Conservation (phyloP, 2,329 filamentous ascomycete species). For the Trichoderma brevicompactum region DNA sequence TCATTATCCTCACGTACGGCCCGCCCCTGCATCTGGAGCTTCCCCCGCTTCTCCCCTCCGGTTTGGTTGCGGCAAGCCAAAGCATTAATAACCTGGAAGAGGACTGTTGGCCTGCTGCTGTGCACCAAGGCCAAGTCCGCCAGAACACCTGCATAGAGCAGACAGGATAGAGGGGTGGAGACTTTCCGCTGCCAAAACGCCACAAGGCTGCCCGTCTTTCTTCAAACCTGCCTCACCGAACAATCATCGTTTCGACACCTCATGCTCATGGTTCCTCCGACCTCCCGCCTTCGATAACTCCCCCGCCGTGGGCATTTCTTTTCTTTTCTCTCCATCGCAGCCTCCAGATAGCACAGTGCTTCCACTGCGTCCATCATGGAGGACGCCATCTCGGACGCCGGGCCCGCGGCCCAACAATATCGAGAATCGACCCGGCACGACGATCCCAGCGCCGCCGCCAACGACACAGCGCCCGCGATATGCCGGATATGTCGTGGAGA, state of each 20-base stretch:
- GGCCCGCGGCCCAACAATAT: slow-evolving; percentile 29
- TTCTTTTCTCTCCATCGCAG: slow-evolving; percentile 3
- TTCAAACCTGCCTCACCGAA: neutral
- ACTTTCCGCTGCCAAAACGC: slow-evolving; percentile 1
- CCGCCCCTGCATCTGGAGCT: neutral
- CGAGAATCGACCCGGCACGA: slow-evolving; percentile 18
- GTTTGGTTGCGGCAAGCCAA: neutral
- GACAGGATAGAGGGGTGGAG: slow-evolving; percentile 17
- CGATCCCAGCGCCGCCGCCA: slow-evolving; percentile 27
- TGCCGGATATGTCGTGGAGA: slow-evolving; percentile 97
- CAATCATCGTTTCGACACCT: neutral
- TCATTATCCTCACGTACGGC: neutral
- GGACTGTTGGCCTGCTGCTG: neutral
- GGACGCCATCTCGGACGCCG: slow-evolving; percentile 18
- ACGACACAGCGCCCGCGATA: slow-evolving; percentile 64
- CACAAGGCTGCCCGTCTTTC: neutral
- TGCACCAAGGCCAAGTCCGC: neutral
- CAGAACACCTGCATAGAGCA: too few species aligned
- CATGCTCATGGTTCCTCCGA: slow-evolving; percentile 31
- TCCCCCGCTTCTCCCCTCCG: neutral
- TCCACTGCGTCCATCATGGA: slow-evolving; percentile 19
- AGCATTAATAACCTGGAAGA: neutral
- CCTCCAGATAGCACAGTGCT: slow-evolving; percentile 6
- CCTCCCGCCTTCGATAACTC: slow-evolving; percentile 21
- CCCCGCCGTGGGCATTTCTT: slow-evolving; percentile 23